A percentile compares a stretch with the other conserved stretches of the same genome.
These are phyloP conservation scores for Austroboletus novae-zelandiae DNA, from an alignment of 1,284 basidiomycete species.

Conservation along the genomic window DNA sequence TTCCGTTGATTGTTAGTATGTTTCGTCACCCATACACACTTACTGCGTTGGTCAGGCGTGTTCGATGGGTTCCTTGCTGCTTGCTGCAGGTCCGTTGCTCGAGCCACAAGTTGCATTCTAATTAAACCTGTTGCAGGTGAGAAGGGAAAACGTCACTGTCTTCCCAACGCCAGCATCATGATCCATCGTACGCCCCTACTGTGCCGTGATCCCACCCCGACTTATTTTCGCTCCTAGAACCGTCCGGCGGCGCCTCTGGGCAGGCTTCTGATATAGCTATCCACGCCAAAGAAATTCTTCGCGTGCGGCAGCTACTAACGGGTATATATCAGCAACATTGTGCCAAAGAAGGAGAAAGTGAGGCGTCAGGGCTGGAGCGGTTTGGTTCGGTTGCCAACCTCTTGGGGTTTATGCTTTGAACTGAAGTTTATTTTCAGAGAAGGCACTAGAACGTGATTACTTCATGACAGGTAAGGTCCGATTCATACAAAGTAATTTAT, in stretches of 20 bases:
- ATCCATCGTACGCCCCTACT: slow-evolving; percentile 77
- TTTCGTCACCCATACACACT: slow-evolving; percentile 90
- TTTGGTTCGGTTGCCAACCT: slow-evolving; percentile 60
- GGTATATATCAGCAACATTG: slow-evolving; percentile 85
- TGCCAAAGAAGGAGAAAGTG: slow-evolving; percentile 59
- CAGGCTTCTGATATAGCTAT: slow-evolving; percentile 94
- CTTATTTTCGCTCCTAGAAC: slow-evolving; percentile 54
- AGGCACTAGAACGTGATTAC: slow-evolving; percentile 88
- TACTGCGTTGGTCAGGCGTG: slow-evolving; percentile 93
- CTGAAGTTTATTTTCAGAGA: slow-evolving; percentile 50
- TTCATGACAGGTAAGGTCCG: slow-evolving; percentile 80
- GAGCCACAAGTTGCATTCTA: slow-evolving; percentile 4
- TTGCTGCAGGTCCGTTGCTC: slow-evolving; percentile 65
- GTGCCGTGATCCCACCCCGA: slow-evolving; percentile 11
- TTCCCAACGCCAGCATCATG: slow-evolving; percentile 94
- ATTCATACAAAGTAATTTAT: slow-evolving; percentile 13
- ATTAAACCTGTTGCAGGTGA: slow-evolving; percentile 47
- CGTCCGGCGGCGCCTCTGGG: slow-evolving; percentile 89
- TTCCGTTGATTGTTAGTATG: slow-evolving; percentile 57
- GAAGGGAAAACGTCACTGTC: slow-evolving; percentile 82
- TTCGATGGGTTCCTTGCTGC: slow-evolving; percentile 88
- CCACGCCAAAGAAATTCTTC: slow-evolving; percentile 89
- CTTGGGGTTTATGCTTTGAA: slow-evolving; percentile 8
- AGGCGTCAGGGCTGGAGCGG: slow-evolving; percentile 62
- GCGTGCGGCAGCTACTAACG: slow-evolving; percentile 79